Conservation (phyloP, 352 stramenopile genomes). For the Phytophthora cryptogea region DNA sequence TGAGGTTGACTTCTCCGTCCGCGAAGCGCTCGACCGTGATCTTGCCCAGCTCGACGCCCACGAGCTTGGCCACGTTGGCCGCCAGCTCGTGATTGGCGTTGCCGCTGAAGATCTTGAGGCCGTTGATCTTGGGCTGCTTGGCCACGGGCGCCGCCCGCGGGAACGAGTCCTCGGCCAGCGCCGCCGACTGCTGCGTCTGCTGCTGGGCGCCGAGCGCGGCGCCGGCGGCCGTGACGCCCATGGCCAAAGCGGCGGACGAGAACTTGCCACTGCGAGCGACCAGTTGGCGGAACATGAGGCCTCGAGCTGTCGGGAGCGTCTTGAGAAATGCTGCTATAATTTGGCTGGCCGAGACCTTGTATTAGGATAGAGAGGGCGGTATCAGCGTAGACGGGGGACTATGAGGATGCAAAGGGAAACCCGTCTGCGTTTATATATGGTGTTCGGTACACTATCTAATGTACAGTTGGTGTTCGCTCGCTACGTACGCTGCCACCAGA, state of each 20-base stretch:
- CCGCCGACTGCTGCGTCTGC: constrained; percentile 29
- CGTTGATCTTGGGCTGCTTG: constrained; percentile 91
- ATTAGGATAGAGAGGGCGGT: not conserved
- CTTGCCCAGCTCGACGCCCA: constrained; percentile 98
- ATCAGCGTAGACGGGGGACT: not conserved
- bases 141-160: constrained; percentile 61
- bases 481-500: constrained; percentile 11
- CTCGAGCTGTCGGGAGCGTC: not conserved
- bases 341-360: constrained; percentile 14
- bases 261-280: constrained; percentile 55
- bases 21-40: constrained; percentile 98
- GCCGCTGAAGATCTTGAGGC: constrained; percentile 98
- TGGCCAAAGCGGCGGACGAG: constrained; percentile 51
- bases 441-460: not conserved
- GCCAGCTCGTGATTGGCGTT: constrained; percentile 98
- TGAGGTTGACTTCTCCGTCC: constrained; percentile 99
- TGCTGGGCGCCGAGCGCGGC: constrained; percentile 44
- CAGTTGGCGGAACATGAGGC: constrained; percentile 73
- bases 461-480: not conserved
- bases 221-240: constrained; percentile 52
- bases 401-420: not conserved
- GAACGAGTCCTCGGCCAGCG: constrained; percentile 58
- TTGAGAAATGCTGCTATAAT: constrained; percentile 24
- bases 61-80: constrained; percentile 96
- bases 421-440: not conserved